Conservation (phyloP, 139 green algal genomes). For the Chlorella sp. region DNA sequence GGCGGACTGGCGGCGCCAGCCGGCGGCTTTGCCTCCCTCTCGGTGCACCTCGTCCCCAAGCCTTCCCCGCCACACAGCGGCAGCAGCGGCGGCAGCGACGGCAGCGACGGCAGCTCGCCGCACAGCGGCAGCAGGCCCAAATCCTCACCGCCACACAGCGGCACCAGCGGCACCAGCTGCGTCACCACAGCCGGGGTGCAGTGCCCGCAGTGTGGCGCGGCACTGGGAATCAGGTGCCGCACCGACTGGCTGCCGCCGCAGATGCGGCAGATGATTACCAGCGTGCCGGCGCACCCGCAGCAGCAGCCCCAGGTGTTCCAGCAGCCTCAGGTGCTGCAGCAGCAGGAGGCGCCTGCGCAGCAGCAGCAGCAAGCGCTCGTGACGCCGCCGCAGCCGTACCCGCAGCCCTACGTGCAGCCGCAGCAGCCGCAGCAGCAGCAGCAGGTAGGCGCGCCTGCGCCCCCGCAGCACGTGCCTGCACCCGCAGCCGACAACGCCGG, state of each 20-base stretch:
- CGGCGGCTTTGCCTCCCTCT: neutral
- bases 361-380: neutral
- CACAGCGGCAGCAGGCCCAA: slow-evolving; percentile 12
- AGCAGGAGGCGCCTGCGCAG: neutral
- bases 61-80: neutral
- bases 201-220: slow-evolving; percentile 14
- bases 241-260: neutral
- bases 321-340: neutral
- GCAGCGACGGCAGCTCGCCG: neutral
- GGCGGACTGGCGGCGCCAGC: neutral
- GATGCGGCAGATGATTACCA: neutral
- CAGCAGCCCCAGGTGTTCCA: neutral
- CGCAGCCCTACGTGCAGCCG: neutral
- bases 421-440: neutral
- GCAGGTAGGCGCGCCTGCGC: neutral
- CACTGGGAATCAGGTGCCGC: neutral
- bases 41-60: neutral
- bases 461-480: neutral
- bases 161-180: neutral
- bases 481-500: too few relatives aligned
- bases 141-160: neutral
- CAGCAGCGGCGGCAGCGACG: neutral
- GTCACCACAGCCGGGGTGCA: neutral
- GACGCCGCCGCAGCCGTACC: neutral
- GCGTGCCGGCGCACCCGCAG: neutral